These are phyloP conservation scores for Fusarium circinatum DNA, from an alignment of 2,329 filamentous ascomycete genomes.

Conservation along the genomic window DNA sequence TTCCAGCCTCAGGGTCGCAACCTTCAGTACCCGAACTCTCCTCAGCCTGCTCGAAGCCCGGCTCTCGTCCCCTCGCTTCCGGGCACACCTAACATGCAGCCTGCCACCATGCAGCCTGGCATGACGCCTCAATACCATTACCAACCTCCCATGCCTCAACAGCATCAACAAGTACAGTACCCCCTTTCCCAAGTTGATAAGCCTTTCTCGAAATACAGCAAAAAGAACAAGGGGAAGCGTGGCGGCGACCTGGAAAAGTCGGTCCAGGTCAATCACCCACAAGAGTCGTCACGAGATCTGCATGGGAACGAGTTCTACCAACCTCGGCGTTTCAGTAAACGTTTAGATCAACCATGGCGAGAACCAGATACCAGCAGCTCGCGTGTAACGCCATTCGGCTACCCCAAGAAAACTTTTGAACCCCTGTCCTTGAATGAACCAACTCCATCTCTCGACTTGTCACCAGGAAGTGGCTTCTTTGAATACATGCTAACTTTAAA, in stretches of 20 bases:
- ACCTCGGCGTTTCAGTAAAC: slow-evolving; percentile 59
- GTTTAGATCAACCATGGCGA: slow-evolving; percentile 51
- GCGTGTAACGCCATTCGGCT: slow-evolving; percentile 35
- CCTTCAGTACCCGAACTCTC: slow-evolving; percentile 68
- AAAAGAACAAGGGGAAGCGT: slow-evolving; percentile 59
- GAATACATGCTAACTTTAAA: slow-evolving; percentile 77
- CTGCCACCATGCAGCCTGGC: slow-evolving; percentile 61
- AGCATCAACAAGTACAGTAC: slow-evolving; percentile 70
- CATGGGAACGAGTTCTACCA: slow-evolving; percentile 49
- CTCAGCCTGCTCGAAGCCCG: slow-evolving; percentile 73
- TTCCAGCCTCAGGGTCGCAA: slow-evolving; percentile 58
- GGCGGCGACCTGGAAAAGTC: slow-evolving; percentile 57
- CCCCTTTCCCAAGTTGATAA: slow-evolving; percentile 53
- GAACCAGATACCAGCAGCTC: slow-evolving; percentile 39
- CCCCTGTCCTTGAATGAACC: slow-evolving; percentile 14
- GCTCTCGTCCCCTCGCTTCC: slow-evolving; percentile 73
- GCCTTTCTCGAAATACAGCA: slow-evolving; percentile 53
- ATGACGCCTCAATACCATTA: slow-evolving; percentile 75
- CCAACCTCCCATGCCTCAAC: slow-evolving; percentile 65
- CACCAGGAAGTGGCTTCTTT: slow-evolving; percentile 76
- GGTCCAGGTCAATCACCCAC: slow-evolving; percentile 52
- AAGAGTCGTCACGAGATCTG: slow-evolving; percentile 52
- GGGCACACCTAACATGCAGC: slow-evolving; percentile 74
- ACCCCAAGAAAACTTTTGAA: slow-evolving; percentile 21
- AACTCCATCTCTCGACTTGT: slow-evolving; percentile 64